These are phyloP conservation scores for Neurospora sp. DNA, from an alignment of 2,329 filamentous ascomycete species.

Conservation along the genomic window DNA sequence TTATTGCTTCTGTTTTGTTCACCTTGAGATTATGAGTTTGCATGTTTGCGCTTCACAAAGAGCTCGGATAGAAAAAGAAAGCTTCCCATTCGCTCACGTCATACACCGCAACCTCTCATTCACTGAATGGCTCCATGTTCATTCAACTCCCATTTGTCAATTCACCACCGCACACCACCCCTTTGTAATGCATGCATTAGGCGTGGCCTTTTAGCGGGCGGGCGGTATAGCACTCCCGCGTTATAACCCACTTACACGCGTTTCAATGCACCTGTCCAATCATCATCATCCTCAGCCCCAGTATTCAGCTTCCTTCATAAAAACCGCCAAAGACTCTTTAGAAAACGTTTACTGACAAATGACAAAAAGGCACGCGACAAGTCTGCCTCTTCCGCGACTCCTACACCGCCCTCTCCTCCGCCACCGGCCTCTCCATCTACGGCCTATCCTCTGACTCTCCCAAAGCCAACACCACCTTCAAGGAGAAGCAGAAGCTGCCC, in stretches of 20 bases:
- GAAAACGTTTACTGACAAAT: not conserved
- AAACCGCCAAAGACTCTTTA: not conserved
- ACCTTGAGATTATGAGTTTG: not conserved
- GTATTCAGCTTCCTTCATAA: not conserved
- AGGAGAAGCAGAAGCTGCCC: slow-evolving; percentile 79
- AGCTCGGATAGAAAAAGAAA: not conserved
- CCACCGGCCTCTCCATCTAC: slow-evolving; percentile 69
- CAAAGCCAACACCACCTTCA: slow-evolving; percentile 88
- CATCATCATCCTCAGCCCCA: not conserved
- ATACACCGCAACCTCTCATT: not conserved
- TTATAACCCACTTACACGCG: not conserved
- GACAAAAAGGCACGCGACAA: slow-evolving; percentile 69
- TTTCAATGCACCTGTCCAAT: not conserved
- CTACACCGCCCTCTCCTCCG: slow-evolving; percentile 63
- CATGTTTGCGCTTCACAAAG: slow-evolving; percentile 1
- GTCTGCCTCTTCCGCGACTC: slow-evolving; percentile 87
- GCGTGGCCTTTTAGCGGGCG: not conserved
- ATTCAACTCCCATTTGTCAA: not conserved
- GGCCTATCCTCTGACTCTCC: slow-evolving; percentile 81
- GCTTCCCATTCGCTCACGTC: not conserved
- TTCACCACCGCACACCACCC: not conserved
- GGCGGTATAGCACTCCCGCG: not conserved
- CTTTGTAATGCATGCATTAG: not conserved
- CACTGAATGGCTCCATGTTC: not conserved
- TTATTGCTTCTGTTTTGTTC: slow-evolving; percentile 9